Evolutionary conservation across 805 yeast species (phyloP), one percentile per base, ranked within the genome.

Genomic region (Lachancea sp.): DNA sequence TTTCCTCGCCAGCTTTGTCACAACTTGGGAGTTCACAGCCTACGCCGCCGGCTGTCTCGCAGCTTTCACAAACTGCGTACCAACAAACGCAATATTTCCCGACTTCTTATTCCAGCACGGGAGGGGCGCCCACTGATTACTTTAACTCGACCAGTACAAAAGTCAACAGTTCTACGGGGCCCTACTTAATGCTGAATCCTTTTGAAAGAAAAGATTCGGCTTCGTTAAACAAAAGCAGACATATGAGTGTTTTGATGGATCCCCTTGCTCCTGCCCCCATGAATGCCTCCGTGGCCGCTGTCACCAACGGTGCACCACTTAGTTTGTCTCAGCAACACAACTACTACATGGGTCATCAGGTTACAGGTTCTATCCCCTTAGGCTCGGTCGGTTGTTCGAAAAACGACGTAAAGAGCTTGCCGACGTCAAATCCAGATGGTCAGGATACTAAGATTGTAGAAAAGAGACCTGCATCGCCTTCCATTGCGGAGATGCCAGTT

Each of bases 231-330:
- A 49, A 43, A 15, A 56, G 53, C 38, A 55, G 61, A 32, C 56
- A 55, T 31, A 56, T 52, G 55, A 57, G 59, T 36, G 54, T 55
- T 8, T 43, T 55, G 3, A 53, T 57, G 57, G 61, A 57, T 36
- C 61, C 61, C 1, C 43, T 57, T 13, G 52, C 55, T 3, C 53
- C 58, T 26, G 55, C 53, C 5, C 56, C 58, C 2, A 36, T 29
- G 13, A 38, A 19, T 19, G 30, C 15, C 11, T 15, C 36, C 8
- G 31, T 13, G 11, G 13, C 40, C 15, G 35, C 32, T 10, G 25
- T 35, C 10, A 34, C 47, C 13, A 29, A 36, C 20, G 29, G 44
- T n/a, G 44, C 19, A 13, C 32, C 47, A 2, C 43, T 43, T 2
- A 44, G 27, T 16, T 38, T 45, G 11, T 19, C 37, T 12, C 43